Evolutionary conservation across 495 filamentous ascomycete species (phyloP).

Genomic region (Corynascus novoguineensis): DNA sequence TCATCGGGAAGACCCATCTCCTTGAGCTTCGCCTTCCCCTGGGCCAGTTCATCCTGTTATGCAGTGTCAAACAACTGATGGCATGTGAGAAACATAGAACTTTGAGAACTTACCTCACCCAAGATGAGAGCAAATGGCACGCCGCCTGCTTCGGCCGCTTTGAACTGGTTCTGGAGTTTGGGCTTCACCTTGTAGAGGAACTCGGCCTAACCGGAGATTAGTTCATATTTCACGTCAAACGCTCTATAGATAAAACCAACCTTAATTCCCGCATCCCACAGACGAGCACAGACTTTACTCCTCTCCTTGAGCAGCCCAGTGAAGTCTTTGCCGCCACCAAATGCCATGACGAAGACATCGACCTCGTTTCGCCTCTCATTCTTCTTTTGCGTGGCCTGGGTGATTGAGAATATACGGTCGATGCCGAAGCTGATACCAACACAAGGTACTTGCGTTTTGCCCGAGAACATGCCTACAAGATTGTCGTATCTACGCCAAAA

Average conservation of each 20-base stretch:
- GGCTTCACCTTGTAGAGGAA: slow-evolving; percentile 78
- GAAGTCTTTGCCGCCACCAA: slow-evolving; percentile 81
- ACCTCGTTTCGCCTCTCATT: slow-evolving; percentile 61
- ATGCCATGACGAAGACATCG: slow-evolving; percentile 87
- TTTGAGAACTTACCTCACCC: slow-evolving; percentile 46
- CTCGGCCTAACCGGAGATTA: slow-evolving; percentile 48
- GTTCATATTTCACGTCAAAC: not conserved
- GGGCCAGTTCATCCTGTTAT: slow-evolving; percentile 65
- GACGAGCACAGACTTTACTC: slow-evolving; percentile 63
- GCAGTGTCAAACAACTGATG: not conserved
- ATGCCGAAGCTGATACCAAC: slow-evolving; percentile 94
- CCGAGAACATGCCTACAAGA: slow-evolving; percentile 87
- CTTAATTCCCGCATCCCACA: slow-evolving; percentile 81
- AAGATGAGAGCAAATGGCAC: slow-evolving; percentile 76
- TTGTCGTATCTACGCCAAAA: slow-evolving; percentile 83
- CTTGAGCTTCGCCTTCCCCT: slow-evolving; percentile 75
- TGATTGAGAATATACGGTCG: slow-evolving; percentile 91
- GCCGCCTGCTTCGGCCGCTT: slow-evolving; percentile 57
- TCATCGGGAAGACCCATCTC: slow-evolving; percentile 72
- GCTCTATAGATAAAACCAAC: slow-evolving; percentile 27
- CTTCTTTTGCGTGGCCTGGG: slow-evolving; percentile 64
- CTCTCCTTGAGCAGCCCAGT: slow-evolving; percentile 74
- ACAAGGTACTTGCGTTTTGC: slow-evolving; percentile 78
- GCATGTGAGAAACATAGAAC: not conserved
- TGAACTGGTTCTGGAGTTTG: slow-evolving; percentile 73